These are phyloP conservation scores for Kalmanozyma brasiliensis DNA, from an alignment of 1,284 basidiomycete species.

Conservation along the genomic window DNA sequence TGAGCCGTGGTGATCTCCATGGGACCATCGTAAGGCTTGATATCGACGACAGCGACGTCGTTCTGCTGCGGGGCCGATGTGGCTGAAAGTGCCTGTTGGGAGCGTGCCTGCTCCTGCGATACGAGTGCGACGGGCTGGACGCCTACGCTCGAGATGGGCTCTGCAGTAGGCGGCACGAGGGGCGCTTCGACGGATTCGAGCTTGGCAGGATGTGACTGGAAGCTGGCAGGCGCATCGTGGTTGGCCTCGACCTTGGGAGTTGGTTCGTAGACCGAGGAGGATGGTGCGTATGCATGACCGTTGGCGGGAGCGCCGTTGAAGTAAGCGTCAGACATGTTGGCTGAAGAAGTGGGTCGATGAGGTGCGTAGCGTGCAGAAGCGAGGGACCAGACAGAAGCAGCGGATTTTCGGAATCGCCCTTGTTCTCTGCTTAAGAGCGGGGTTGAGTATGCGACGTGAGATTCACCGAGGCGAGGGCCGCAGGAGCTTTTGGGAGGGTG, in stretches of 20 bases:
- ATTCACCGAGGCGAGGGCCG: too few relatives aligned
- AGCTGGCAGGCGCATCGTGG: slow-evolving; percentile 7
- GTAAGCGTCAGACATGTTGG: slow-evolving; percentile 28
- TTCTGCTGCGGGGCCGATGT: slow-evolving; percentile 12
- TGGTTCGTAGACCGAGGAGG: background rate
- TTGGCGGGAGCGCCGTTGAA: slow-evolving; percentile 15
- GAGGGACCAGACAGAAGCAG: background rate
- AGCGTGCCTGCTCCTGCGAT: slow-evolving; percentile 19
- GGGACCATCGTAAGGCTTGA: slow-evolving; percentile 36
- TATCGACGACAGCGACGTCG: slow-evolving; percentile 3
- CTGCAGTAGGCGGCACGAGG: slow-evolving; percentile 37
- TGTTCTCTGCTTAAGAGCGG: too few relatives aligned
- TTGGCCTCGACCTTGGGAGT: slow-evolving; percentile 8
- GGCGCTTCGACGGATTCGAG: slow-evolving; percentile 21
- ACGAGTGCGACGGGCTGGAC: slow-evolving; percentile 27
- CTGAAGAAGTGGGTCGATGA: background rate
- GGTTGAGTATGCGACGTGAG: background rate
- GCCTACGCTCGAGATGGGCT: slow-evolving; percentile 35
- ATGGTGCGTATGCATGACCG: slow-evolving; percentile 13
- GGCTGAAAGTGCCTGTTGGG: slow-evolving; percentile 3
- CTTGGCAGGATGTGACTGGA: slow-evolving; percentile 8
- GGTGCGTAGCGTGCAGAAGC: too few relatives aligned
- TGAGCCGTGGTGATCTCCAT: slow-evolving; percentile 71
- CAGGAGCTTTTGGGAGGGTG: background rate
- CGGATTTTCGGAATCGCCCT: too few relatives aligned